Base-by-base conservation (phyloP, 345 rosid species). In the Eutrema heterophyllum region DNA sequence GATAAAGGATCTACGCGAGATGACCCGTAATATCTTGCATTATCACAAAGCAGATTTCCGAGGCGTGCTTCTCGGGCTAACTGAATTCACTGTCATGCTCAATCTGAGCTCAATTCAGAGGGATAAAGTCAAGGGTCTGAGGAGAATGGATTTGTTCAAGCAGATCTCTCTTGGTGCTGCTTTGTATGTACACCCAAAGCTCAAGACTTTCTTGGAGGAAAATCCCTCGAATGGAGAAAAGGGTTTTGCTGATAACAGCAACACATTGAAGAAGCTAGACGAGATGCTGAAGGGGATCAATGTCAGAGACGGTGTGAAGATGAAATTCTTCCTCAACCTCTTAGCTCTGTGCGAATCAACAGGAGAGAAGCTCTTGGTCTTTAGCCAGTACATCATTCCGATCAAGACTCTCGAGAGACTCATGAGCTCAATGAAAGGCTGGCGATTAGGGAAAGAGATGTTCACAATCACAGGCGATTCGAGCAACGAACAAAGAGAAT, bases 41-140 rank as follows among this genome's bases (percentile, higher is more conserved):
- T 94, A 91, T 67, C 89, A 94, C 75, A 94, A 89, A 80, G 97
- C 96, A 52, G 95, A 94, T 77, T 91, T 88, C 79, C 61, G 84
- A 48, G 98, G 89, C 40, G 88, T 91, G 84, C 94, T 93, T 69
- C 98, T 87, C 15, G 95, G 94, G 54, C 88, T 91, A 13, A 79
- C 80, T 60, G 98, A 93, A 72, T 93, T 86, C 78, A 91, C 93
- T 2, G 89, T 89, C 12, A 68, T 85, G 58, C 87, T 94, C n/a
- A 86, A 83, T 55, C 85, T 91, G 9, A 91, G 85, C 73, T 59
- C 75, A 39, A 76, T 32, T 44, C 98, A 91, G 81, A 85, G 78
- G 77, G 76, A 35, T 4, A 86, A 86, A 80, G 84, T 85, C 36
- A 59, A 82, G 53, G 75, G 79, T 66, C 54, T 88, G 48, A 84